phyloP scores from a whole-genome alignment of 2,329 filamentous ascomycete species.

The Diplodia seriata region DNA sequence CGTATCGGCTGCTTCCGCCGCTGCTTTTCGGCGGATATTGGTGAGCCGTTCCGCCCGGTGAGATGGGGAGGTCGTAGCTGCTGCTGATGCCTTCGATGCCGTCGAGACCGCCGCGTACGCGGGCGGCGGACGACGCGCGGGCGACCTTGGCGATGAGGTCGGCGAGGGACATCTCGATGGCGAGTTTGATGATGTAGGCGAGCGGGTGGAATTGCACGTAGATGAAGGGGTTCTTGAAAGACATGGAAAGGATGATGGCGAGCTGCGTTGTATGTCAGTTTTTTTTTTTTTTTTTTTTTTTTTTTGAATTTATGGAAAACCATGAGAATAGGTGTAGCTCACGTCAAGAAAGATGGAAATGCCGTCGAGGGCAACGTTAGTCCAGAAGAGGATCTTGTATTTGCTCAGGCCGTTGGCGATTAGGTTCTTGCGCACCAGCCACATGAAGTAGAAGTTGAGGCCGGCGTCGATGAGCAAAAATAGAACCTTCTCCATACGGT shows the following conservation, averaged over 20 bases:
- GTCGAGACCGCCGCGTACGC: neutral
- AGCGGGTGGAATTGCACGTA: slow-evolving; percentile 52
- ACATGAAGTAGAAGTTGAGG: slow-evolving; percentile 43
- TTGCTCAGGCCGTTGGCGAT: slow-evolving; percentile 41
- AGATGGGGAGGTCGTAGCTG: neutral
- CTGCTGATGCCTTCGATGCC: neutral
- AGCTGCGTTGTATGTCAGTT: slow-evolving; percentile 34
- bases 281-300: too few species aligned
- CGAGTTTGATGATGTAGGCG: slow-evolving; percentile 43
- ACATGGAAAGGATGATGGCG: slow-evolving; percentile 51
- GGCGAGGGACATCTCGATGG: slow-evolving; percentile 54
- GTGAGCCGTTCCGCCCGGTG: neutral
- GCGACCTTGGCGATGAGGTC: slow-evolving; percentile 50
- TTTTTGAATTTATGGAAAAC: neutral
- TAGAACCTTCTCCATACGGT: slow-evolving; percentile 49
- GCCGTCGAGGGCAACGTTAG: slow-evolving; percentile 40
- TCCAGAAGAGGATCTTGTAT: slow-evolving; percentile 40
- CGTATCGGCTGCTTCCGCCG: neutral
- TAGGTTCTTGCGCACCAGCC: slow-evolving; percentile 39
- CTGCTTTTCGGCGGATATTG: neutral
- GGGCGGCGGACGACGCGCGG: slow-evolving; percentile 31
- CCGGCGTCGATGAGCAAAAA: slow-evolving; percentile 39
- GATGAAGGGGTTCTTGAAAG: slow-evolving; percentile 42
- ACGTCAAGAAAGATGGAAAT: slow-evolving; percentile 41
- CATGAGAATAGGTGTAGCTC: neutral